Conservation (phyloP, 2,329 filamentous ascomycete species). For the Exophiala calicioides region DNA sequence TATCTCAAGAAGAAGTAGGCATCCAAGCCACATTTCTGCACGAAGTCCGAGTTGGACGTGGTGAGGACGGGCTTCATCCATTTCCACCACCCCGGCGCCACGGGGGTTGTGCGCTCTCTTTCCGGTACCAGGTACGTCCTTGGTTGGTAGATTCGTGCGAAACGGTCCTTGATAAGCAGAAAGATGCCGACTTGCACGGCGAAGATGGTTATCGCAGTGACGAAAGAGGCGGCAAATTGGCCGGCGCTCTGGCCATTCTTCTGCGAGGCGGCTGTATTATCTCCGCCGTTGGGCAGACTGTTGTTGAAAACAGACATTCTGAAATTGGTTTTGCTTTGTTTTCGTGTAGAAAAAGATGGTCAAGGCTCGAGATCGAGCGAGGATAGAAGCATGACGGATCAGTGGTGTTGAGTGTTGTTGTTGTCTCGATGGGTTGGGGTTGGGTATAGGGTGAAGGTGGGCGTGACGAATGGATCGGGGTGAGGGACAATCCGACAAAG, state of each 20-base stretch:
- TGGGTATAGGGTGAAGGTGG: background rate
- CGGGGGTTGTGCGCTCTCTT: slow-evolving; percentile 76
- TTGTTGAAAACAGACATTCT: slow-evolving; percentile 26
- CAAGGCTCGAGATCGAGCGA: slow-evolving; percentile 1
- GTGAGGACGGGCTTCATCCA: slow-evolving; percentile 63
- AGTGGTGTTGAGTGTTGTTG: background rate
- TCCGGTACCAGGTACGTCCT: slow-evolving; percentile 85
- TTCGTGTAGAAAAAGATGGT: background rate
- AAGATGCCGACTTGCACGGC: slow-evolving; percentile 68
- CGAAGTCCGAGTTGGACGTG: slow-evolving; percentile 76
- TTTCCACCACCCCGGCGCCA: slow-evolving; percentile 59
- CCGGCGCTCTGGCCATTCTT: slow-evolving; percentile 30
- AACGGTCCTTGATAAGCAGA: slow-evolving; percentile 71
- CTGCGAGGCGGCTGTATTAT: slow-evolving; percentile 16
- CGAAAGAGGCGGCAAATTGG: slow-evolving; percentile 66
- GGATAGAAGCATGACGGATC: slow-evolving; percentile 15
- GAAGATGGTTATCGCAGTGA: slow-evolving; percentile 64
- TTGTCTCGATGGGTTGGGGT: background rate
- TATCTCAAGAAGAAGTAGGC: slow-evolving; percentile 98
- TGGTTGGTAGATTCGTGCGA: slow-evolving; percentile 81
- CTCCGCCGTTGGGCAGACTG: slow-evolving; percentile 19
- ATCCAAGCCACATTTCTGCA: slow-evolving; percentile 92
- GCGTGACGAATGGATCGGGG: background rate
- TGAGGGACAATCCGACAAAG: background rate
- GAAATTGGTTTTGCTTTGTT: background rate